Base-by-base conservation (phyloP, 441 rosid genomes). In the Daphne laureola region DNA sequence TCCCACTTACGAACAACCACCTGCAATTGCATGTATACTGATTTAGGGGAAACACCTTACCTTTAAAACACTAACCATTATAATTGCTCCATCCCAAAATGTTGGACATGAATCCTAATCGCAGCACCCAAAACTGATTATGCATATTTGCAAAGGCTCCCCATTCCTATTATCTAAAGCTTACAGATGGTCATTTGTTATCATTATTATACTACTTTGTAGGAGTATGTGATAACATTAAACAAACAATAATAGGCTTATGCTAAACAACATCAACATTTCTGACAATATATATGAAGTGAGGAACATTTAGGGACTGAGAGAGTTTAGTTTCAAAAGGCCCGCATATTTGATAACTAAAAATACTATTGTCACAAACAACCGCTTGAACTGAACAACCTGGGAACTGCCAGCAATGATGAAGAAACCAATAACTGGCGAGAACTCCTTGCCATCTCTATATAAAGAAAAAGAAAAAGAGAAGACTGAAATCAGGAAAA, bases 381-480 rank as follows among this genome's bases (percentile, higher is more conserved):
- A 31, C 38, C 7, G 38, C 11, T 7, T 11, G 7, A 31, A 31
- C 38, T 31, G 11, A 31, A 31, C 38, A 51, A 85, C 98, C 95
- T 83, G 86, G 17, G 88, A 82, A 1, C 70, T 74, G 49, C 51
- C 73, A 63, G 64, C 79, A 65, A 83, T 72, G 17, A 87, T 27
- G 51, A 86, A 91, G 74, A 83, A 86, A 64, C 95, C 95, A 46
- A 68, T 66, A 36, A 87, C 67, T 8, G 96, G 98, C 1, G 95
- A 82, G 74, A 83, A 91, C 61, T 86, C 95, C 60, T 75, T 82
- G 53, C 95, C 86, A 69, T 82, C 87, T 71, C 96, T 91, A 71
- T 61, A 71, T 5, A 8, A 49, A 55, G 8, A 44, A 23, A 67
- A 52, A 14, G 6, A 17, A 17, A 13, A 40, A 46, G 59, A 2